Evolutionary conservation across 257 asterid genomes (phyloP), one percentile per base, ranked within the genome.

Genomic region (Solanum rostratum): DNA sequence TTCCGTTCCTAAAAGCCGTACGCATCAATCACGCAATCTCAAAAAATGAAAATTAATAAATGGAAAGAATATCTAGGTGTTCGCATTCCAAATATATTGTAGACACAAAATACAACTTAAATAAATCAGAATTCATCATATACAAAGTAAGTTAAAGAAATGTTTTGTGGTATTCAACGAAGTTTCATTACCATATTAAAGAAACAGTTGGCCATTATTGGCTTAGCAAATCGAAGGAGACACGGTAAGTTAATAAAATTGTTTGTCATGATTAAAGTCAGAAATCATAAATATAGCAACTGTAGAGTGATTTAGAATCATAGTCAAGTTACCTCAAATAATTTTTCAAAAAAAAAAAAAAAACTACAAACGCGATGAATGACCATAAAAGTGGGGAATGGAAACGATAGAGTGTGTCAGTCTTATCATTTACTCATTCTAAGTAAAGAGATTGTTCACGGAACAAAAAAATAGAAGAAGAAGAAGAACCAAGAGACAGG

Each of bases 211-310:
- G 84, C 60, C 63, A 82, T 74, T 62, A 86, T 79, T 24, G 81
- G 65, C 46, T 50, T 80, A 84, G 71, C 68, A 84, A 33, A 73
- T 81, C 84, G 90, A 90, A 92, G 90, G 88, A 53, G 27, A 83
- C 88, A 85, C 80, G 86, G 88, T 86, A 91, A 90, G 91, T 90
- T 92, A 88, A 87, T 86, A 74, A 70, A 53, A 66, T 70, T 79
- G 89, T 83, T 62, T 33, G 69, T 84, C 18, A 49, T 8, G 62
- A 1, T n/a, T 24, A 11, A 41, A 71, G 49, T 46, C 57, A 45
- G 59, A 11, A 62, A 83, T 13, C 57, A 41, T 76, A 76, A 76
- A 50, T 27, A 33, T 76, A n/a, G n/a, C n/a, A n/a, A n/a, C n/a
- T n/a, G n/a, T n/a, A n/a, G n/a, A n/a, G n/a, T n/a, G n/a, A n/a